Percentiles rank a stretch among this genome's conserved stretches.
Conservation (phyloP, 257 asterid species). For the Verbascum thapsus region DNA sequence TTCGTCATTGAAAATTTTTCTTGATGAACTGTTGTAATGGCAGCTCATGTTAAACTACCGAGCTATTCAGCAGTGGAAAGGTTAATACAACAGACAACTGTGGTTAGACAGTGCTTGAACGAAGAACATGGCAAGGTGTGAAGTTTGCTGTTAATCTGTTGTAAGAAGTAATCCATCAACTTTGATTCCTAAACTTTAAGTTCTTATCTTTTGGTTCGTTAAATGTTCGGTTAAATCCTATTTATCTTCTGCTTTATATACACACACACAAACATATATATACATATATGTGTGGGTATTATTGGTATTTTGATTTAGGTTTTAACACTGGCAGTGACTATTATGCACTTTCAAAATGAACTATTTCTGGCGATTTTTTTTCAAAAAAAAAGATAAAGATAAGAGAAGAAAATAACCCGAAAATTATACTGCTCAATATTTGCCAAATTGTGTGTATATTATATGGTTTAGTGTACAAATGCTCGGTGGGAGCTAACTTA, state of each 20-base stretch:
- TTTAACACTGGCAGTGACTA: too few species aligned
- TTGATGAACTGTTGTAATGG: conserved; percentile 8
- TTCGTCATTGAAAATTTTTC: background rate
- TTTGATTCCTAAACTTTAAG: conserved; percentile 11
- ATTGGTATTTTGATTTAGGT: too few species aligned
- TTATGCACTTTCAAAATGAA: background rate
- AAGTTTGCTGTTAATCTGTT: conserved; percentile 28
- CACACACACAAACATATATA: too few species aligned
- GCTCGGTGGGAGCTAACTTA: too few species aligned
- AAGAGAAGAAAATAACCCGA: too few species aligned
- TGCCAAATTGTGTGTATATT: background rate
- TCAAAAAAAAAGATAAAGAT: background rate
- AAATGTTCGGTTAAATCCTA: background rate
- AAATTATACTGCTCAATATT: too few species aligned
- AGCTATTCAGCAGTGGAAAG: conserved; percentile 76
- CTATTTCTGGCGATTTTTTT: background rate
- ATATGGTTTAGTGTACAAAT: background rate
- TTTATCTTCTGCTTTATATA: background rate
- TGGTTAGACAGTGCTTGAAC: conserved; percentile 67
- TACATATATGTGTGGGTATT: too few species aligned
- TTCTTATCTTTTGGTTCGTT: background rate
- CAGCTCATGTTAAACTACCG: conserved; percentile 76
- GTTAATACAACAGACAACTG: conserved; percentile 81
- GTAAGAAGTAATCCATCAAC: conserved; percentile 19
- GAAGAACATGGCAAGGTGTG: conserved; percentile 84